These are phyloP conservation scores for Cyberlindnera misumaiensis DNA, from an alignment of 805 yeast species.

Conservation along the genomic window DNA sequence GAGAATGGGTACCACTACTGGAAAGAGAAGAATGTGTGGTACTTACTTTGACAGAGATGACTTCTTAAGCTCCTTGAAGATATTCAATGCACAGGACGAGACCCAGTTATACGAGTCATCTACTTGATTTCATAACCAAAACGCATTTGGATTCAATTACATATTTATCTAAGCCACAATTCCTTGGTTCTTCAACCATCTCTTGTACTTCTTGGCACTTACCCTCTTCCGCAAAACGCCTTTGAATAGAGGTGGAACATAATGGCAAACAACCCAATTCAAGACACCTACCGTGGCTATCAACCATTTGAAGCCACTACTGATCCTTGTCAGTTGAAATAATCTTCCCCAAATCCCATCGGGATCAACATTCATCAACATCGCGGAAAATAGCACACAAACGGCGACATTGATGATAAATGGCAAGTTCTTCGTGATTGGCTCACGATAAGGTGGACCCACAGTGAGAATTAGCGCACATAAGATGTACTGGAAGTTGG, in stretches of 20 bases:
- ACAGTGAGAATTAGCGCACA: constrained; percentile 78
- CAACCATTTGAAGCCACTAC: constrained; percentile 41
- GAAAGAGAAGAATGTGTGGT: constrained; percentile 65
- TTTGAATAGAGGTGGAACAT: constrained; percentile 28
- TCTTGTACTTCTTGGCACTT: constrained; percentile 34
- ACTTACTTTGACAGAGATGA: constrained; percentile 67
- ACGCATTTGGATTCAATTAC: background rate
- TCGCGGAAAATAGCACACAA: constrained; percentile 43
- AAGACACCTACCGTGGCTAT: constrained; percentile 39
- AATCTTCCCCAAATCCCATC: constrained; percentile 52
- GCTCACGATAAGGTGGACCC: constrained; percentile 91
- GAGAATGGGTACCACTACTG: constrained; percentile 53
- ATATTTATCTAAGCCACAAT: constrained; percentile 3
- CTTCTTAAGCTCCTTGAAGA: constrained; percentile 40
- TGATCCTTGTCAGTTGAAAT: constrained; percentile 68
- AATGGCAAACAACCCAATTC: constrained; percentile 38
- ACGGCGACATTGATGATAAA: constrained; percentile 55
- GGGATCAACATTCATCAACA: constrained; percentile 49
- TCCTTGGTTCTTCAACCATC: constrained; percentile 18
- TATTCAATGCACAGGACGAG: constrained; percentile 42
- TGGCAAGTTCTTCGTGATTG: constrained; percentile 59
- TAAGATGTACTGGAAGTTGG: constrained; percentile 85
- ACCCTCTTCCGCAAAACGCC: constrained; percentile 27
- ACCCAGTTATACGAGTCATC: constrained; percentile 29
- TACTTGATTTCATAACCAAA: constrained; percentile 3